Evolutionary conservation across 2,329 filamentous ascomycete genomes (phyloP).

Genomic region (Penicillium polonicum): DNA sequence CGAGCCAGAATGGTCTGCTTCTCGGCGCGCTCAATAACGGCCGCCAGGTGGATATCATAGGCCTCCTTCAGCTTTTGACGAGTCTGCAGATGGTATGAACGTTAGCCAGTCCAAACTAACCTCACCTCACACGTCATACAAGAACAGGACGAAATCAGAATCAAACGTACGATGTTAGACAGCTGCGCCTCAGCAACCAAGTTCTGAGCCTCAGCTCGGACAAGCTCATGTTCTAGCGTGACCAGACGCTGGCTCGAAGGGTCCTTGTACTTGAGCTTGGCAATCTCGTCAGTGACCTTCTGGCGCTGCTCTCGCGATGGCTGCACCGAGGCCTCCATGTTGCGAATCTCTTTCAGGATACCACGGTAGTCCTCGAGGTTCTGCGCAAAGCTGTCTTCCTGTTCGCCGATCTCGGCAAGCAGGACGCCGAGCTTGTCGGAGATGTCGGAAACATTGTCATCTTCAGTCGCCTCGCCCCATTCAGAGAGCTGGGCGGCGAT

Average conservation of each 20-base stretch:
- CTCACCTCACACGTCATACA: neutral
- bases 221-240: constrained; percentile 90
- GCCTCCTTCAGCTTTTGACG: constrained; percentile 95
- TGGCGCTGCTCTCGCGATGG: constrained; percentile 82
- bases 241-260: constrained; percentile 78
- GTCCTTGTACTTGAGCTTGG: constrained; percentile 87
- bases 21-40: constrained; percentile 92
- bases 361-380: constrained; percentile 80
- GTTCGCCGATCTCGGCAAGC: constrained; percentile 87
- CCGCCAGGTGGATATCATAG: constrained; percentile 82
- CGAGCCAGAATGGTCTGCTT: constrained; percentile 94
- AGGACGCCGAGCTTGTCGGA: constrained; percentile 95
- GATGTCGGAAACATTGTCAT: constrained; percentile 83
- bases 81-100: constrained; percentile 57
- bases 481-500: constrained; percentile 91
- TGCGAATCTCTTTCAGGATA: constrained; percentile 85
- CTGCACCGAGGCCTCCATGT: constrained; percentile 94
- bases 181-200: constrained; percentile 95
- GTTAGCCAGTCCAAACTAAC: constrained; percentile 7
- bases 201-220: constrained; percentile 92
- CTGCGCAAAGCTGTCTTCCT: constrained; percentile 85
- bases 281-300: constrained; percentile 90
- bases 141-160: neutral
- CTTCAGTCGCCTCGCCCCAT: constrained; percentile 89
- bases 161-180: constrained; percentile 75